phyloP scores from a whole-genome alignment of 2,329 filamentous ascomycete species.

The Sordariomycetes sp. region DNA sequence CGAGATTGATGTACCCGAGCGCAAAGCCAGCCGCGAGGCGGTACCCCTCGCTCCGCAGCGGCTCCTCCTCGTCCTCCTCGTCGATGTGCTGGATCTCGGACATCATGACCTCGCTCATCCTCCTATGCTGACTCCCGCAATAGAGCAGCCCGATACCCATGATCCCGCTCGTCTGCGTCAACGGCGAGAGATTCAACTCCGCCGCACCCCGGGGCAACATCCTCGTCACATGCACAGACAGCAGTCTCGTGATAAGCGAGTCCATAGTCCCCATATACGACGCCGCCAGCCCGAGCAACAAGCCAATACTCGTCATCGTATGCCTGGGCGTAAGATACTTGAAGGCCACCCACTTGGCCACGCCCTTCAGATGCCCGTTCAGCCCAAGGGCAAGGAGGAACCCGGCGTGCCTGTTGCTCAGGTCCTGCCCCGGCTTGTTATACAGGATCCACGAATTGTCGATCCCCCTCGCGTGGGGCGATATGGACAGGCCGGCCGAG shows the following conservation, averaged over 20 bases:
- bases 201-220: constrained; percentile 89
- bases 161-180: constrained; percentile 90
- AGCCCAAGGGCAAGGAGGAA: constrained; percentile 83
- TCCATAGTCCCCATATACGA: constrained; percentile 98
- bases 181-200: constrained; percentile 81
- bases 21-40: constrained; percentile 87
- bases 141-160: constrained; percentile 96
- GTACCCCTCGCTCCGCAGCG: constrained; percentile 87
- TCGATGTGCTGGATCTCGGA: constrained; percentile 90
- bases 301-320: constrained; percentile 94
- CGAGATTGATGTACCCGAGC: constrained; percentile 87
- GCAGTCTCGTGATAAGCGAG: constrained; percentile 76
- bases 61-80: constrained; percentile 67
- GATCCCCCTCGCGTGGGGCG: constrained; percentile 78
- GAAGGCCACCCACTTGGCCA: constrained; percentile 98
- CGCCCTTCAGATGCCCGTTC: constrained; percentile 84
- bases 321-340: constrained; percentile 99
- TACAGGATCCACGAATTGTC: constrained; percentile 98
- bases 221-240: constrained; percentile 91
- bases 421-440: constrained; percentile 77
- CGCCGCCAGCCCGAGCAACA: constrained; percentile 83
- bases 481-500: constrained; percentile 84
- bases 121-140: constrained; percentile 86
- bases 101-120: constrained; percentile 98
- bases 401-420: constrained; percentile 92